Evolutionary conservation across 768 basidiomycete genomes (phyloP), one percentile per base, ranked within the genome.

Genomic region (Mycena leptocephala): DNA sequence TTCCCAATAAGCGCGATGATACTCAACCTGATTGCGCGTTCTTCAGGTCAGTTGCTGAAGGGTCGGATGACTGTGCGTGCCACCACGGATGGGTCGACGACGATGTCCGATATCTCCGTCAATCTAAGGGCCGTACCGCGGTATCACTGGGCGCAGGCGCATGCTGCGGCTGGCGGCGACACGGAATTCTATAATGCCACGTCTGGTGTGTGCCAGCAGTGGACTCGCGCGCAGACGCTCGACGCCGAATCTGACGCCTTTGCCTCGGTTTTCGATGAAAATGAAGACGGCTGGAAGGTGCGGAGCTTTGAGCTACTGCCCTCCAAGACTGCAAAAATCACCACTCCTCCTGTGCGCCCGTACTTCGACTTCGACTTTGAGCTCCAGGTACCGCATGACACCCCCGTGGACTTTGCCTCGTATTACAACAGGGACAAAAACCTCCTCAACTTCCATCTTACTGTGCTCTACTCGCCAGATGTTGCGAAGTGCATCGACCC

Each of bases 281-380:
- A 35, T 53, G 24, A 37, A 35, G 41, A 43, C 7, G 41, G 18
- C 18, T 43, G 7, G 41, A 16, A n/a, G n/a, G n/a, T 16, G 41
- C 41, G 4, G 41, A 8, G 18, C 41, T 4, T 14, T 18, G 0
- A 13, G 6, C 18, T 18, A n/a, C 18, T 43, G n/a, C n/a, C n/a
- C 9, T 13, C 9, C 48, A 8, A 11, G 5, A 7, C 6, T 24
- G 16, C 9, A 8, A 18, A 18, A 4, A 16, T 4, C 11, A 8
- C 18, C 18, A n/a, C n/a, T n/a, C 9, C 41, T 11, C 41, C 41
- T 10, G 41, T 16, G 14, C n/a, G 70, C 3, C 59, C 70, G 20
- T 61, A 46, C 41, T 48, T 58, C 28, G n/a, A n/a, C n/a, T n/a
- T n/a, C n/a, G 71, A 68, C 33, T 76, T 76, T 22, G 64, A 72